A percentile compares a stretch with the other conserved stretches of the same genome.
phyloP scores from a whole-genome alignment of 2,329 filamentous ascomycete species.

The Tricladium varicosporioides region DNA sequence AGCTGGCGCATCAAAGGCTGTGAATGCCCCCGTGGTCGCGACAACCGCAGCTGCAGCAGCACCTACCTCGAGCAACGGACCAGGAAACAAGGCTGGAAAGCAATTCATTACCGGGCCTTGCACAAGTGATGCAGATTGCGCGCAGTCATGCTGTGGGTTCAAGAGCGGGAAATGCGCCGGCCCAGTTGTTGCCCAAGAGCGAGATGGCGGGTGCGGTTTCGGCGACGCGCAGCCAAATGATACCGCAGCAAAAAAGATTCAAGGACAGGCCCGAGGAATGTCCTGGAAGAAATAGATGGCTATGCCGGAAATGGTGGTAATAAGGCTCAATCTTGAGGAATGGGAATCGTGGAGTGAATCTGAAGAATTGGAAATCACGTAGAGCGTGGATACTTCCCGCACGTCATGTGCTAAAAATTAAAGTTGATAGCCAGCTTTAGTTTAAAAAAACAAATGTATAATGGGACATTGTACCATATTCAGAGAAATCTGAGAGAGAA shows the following conservation, averaged over 20 bases:
- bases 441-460: no score
- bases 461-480: no score
- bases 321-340: no score
- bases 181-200: conserved; percentile 33
- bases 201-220: conserved; percentile 37
- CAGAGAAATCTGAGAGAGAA: no score
- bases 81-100: conserved; percentile 17
- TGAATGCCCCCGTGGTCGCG: background rate
- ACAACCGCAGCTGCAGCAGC: background rate
- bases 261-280: background rate
- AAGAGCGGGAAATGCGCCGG: conserved; percentile 34
- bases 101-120: conserved; percentile 39
- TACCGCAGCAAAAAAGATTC: conserved; percentile 8
- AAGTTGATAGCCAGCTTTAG: no score
- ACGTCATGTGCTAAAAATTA: no score
- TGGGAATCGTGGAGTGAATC: no score
- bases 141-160: conserved; percentile 34
- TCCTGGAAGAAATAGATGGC: background rate
- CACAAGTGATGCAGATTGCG: conserved; percentile 34
- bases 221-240: conserved; percentile 17
- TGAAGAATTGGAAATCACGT: no score
- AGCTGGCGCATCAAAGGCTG: background rate
- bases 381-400: no score
- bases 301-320: no score
- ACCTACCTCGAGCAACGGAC: background rate